Base-by-base conservation (phyloP, 2,329 filamentous ascomycete species). In the Byssothecium circinans region DNA sequence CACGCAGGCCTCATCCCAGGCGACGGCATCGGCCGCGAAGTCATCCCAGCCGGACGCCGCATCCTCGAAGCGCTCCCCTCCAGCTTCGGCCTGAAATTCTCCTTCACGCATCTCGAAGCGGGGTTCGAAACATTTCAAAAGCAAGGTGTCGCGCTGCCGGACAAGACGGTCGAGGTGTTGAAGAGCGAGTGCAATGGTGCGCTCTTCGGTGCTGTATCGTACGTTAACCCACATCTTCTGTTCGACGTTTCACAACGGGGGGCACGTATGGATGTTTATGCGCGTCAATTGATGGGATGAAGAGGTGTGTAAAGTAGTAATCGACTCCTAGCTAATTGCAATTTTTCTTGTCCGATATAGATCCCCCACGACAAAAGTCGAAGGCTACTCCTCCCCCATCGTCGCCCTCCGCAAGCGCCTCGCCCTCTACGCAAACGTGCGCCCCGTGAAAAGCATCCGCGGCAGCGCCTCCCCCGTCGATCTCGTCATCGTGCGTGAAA, bases 401-500 rank as follows among this genome's bases (percentile, higher is more conserved):
- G 94, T 99, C 54, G 94, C 91, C 39, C 86, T 99, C 58, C 90
- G 94, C 78, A 99, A 97, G 81, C 85, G 85, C 66, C 85, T 99
- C 60, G 86, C 94, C 72, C 85, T 99, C 48, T 99, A 96, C 75
- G 94, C 94, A 77, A 99, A 99, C 71, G 91, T 99, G 41, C 88
- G 94, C 30, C 92, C 92, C 44, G 94, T 97, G 72, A 96, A 96
- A 79, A 88, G 87, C 37, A 83, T 89, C 54, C 67, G 78, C 53
- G 87, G 83, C 27, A 81, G 83, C 45, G 71, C 73, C 8, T 69
- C 70, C 41, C 87, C 88, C 54, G 91, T 96, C 67, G 94, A 99
- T 76, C 87, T 99, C 72, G 94, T 99, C 66, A 99, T 97, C 65
- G 94, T 97, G 45, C 89, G 94, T 57, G 94, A 99, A 76, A 99